These are phyloP conservation scores for Candida sp. DNA, from an alignment of 1,139 yeast genomes.

Conservation along the genomic window DNA sequence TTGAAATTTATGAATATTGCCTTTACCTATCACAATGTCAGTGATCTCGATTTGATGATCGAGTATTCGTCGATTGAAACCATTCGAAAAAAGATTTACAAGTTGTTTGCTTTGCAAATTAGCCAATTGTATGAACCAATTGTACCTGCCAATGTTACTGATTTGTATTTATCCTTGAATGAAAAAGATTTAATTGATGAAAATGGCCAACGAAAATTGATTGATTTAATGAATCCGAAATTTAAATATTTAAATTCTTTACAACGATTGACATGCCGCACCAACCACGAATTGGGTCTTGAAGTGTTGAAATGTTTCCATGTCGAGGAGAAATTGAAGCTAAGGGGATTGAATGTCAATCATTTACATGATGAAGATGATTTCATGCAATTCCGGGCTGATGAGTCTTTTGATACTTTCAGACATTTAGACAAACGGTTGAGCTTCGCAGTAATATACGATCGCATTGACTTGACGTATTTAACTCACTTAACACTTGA, in stretches of 20 bases:
- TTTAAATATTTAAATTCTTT: slow-evolving; percentile 21
- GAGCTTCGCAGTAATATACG: slow-evolving; percentile 17
- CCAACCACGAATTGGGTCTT: slow-evolving; percentile 30
- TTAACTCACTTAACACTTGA: slow-evolving; percentile 25
- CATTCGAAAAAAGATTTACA: slow-evolving; percentile 28
- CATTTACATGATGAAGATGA: slow-evolving; percentile 27
- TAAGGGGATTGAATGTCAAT: slow-evolving; percentile 29
- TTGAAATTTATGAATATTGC: slow-evolving; percentile 34
- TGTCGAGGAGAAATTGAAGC: slow-evolving; percentile 19
- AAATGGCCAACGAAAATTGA: slow-evolving; percentile 4
- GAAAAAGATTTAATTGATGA: slow-evolving; percentile 21
- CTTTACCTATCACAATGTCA: slow-evolving; percentile 23
- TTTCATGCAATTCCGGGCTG: background rate
- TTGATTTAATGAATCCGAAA: slow-evolving; percentile 22
- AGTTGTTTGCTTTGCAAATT: slow-evolving; percentile 26
- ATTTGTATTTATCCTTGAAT: slow-evolving; percentile 30
- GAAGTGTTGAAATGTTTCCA: slow-evolving; percentile 22
- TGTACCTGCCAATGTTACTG: slow-evolving; percentile 26
- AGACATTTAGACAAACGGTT: slow-evolving; percentile 19
- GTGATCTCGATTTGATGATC: slow-evolving; percentile 27
- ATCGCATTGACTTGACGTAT: slow-evolving; percentile 22
- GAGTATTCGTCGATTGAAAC: slow-evolving; percentile 21
- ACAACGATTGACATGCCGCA: slow-evolving; percentile 29
- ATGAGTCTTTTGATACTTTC: too few species aligned
- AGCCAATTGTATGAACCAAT: slow-evolving; percentile 22